phyloP scores from a whole-genome alignment of 2,329 filamentous ascomycete genomes.

The Colletotrichum neosansevieriae region DNA sequence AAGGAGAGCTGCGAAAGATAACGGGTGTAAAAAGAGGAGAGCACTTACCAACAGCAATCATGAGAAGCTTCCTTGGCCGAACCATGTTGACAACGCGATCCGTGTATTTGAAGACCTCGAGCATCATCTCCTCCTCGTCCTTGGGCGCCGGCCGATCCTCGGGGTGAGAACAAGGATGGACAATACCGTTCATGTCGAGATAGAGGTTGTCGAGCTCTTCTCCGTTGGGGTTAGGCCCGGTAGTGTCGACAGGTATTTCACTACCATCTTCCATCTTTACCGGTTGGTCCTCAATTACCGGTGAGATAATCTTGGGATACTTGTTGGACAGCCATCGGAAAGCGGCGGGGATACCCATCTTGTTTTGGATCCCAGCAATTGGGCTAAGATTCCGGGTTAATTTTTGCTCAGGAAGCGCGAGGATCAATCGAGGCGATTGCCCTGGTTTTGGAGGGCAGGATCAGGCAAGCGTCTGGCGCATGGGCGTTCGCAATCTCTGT shows the following conservation, averaged over 20 bases:
- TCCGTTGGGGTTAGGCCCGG: constrained; percentile 90
- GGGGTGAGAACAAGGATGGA: constrained; percentile 97
- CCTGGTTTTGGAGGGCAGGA: background rate
- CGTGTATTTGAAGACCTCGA: constrained; percentile 98
- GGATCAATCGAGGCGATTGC: background rate
- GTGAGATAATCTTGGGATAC: constrained; percentile 96
- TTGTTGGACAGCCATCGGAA: constrained; percentile 98
- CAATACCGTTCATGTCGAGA: constrained; percentile 99
- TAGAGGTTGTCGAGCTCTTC: constrained; percentile 99
- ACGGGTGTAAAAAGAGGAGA: too few relatives aligned
- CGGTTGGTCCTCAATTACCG: constrained; percentile 88
- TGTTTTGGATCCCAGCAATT: constrained; percentile 42
- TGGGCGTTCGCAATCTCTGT: background rate
- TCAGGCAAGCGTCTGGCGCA: background rate
- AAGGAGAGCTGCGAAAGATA: constrained; percentile 32
- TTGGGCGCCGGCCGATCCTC: constrained; percentile 91
- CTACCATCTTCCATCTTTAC: constrained; percentile 84
- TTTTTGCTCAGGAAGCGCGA: background rate
- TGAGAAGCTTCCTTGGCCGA: constrained; percentile 91
- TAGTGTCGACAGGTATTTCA: constrained; percentile 86
- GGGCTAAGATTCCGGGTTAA: background rate
- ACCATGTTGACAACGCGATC: constrained; percentile 99
- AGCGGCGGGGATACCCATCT: constrained; percentile 93
- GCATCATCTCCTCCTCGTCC: constrained; percentile 99
- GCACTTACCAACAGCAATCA: constrained; percentile 91